Conservation (phyloP, 2,329 filamentous ascomycete species). For the Pseudogymnoascus sp. region DNA sequence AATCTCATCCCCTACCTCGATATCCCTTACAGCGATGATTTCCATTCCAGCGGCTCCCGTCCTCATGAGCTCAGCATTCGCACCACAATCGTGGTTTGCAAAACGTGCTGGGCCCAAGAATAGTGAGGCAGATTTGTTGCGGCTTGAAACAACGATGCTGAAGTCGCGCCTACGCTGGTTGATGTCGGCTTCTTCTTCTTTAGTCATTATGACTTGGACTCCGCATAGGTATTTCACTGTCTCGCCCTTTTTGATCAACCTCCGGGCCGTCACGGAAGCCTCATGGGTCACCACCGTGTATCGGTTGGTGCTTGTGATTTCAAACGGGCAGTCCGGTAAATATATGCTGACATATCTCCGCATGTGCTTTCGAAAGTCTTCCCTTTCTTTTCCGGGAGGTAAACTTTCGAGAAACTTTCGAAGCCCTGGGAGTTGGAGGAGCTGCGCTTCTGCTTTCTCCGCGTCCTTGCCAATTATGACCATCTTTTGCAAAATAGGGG, state of each 20-base stretch:
- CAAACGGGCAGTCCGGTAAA: constrained; percentile 86
- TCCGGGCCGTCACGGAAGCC: constrained; percentile 76
- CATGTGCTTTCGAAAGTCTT: constrained; percentile 78
- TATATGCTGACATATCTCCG: constrained; percentile 91
- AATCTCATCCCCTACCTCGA: constrained; percentile 84
- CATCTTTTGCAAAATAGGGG: constrained; percentile 53
- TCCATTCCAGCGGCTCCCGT: constrained; percentile 81
- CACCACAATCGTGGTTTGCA: constrained; percentile 92
- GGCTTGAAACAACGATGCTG: constrained; percentile 88
- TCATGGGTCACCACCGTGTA: constrained; percentile 90
- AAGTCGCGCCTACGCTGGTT: constrained; percentile 84
- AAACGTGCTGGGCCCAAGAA: constrained; percentile 95
- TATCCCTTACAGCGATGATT: constrained; percentile 75
- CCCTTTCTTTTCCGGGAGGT: constrained; percentile 68
- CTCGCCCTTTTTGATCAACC: constrained; percentile 71
- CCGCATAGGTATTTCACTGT: constrained; percentile 85
- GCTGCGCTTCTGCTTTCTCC: constrained; percentile 58
- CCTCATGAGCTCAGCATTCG: constrained; percentile 82
- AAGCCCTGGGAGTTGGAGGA: constrained; percentile 67
- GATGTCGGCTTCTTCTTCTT: constrained; percentile 79
- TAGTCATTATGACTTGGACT: constrained; percentile 85
- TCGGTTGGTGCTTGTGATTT: constrained; percentile 87
- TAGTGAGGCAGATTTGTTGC: constrained; percentile 81
- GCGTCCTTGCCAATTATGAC: constrained; percentile 70
- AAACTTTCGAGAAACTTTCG: constrained; percentile 62